These are phyloP conservation scores for Podaxis sp. DNA, from an alignment of 768 basidiomycete genomes.

Conservation along the genomic window DNA sequence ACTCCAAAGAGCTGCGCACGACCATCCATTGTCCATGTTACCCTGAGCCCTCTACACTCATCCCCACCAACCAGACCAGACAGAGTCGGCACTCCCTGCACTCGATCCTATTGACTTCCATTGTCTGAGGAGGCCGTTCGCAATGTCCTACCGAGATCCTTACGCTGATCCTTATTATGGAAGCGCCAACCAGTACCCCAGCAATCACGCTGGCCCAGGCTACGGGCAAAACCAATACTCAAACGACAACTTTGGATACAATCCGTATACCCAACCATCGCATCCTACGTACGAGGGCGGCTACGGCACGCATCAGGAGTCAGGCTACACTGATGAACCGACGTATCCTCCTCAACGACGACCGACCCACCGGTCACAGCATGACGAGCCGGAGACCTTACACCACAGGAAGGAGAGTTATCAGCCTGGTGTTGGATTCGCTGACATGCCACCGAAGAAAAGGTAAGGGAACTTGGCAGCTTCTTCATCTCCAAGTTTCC, in stretches of 20 bases:
- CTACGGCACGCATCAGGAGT: constrained; percentile 17
- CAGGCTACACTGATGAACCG: constrained; percentile 9
- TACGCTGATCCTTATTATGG: constrained; percentile 37
- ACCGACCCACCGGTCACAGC: constrained; percentile 13
- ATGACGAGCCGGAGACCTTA: not conserved
- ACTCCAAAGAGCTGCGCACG: not conserved
- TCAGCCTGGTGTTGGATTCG: constrained; percentile 2
- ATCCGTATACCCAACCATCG: constrained; percentile 52
- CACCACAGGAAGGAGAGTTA: constrained; percentile 10
- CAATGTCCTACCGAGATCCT: constrained; percentile 60
- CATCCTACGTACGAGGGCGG: constrained; percentile 54
- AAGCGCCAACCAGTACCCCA: constrained; percentile 20
- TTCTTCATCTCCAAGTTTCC: not conserved
- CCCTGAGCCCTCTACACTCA: not conserved
- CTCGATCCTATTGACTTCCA: not conserved
- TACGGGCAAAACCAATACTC: constrained; percentile 26
- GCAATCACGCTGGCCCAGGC: constrained; percentile 21
- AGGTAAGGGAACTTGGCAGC: constrained; percentile 3
- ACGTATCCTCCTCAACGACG: constrained; percentile 15
- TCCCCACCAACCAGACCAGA: not conserved
- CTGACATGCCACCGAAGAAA: not conserved
- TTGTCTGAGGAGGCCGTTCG: constrained; percentile 16
- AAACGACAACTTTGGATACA: constrained; percentile 31
- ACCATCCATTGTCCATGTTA: not conserved
- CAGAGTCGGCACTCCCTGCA: not conserved